Base-by-base conservation (phyloP, 1,139 yeast species). In the Kluyveromyces marxianus region DNA sequence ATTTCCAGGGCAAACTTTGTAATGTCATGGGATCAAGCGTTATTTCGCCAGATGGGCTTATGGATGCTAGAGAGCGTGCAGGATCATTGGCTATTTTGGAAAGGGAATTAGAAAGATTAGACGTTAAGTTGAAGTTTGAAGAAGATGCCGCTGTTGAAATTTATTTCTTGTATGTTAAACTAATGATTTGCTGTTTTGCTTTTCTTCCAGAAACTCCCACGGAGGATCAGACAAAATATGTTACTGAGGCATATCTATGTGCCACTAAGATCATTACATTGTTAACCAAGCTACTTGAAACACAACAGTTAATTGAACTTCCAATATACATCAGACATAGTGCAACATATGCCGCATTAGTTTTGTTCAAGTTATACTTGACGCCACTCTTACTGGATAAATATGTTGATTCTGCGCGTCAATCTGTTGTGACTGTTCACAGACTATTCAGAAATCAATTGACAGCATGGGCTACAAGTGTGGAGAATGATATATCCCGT, bases 401-500 rank as follows among this genome's bases (percentile, higher is more conserved):
- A 58, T 86, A 83, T 59, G 80, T 87, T 37, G 95, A 89, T 59
- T 83, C 95, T 41, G 89, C 96, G 1, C 76, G 97, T 54, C 97
- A 89, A 65, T 85, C 94, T 7, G 86, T 90, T 58, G 97, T 90
- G 25, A 89, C 97, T 0, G 95, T 88, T 1, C 97, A 90, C 65
- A 72, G 96, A 57, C 68, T 89, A 44, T 85, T 81, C 63, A 74
- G 97, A 63, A 89, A 90, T 61, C 89, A 92, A 62, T 70, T 89
- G 39, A 81, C 92, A 2, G 90, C 96, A 7, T 90, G 97, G 97
- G 64, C 69, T 30, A 81, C 83, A 51, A 87, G 83, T 54, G 86
- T 89, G 42, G 89, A 87, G 54, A 89, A 88, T 65, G 97, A 89
- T 64, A 85, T 89, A 35, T 83, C 95, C 2, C 75, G 97, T 62